Evolutionary conservation across 2,329 filamentous ascomycete species (phyloP).

Genomic region (Claviceps humidiphila): DNA sequence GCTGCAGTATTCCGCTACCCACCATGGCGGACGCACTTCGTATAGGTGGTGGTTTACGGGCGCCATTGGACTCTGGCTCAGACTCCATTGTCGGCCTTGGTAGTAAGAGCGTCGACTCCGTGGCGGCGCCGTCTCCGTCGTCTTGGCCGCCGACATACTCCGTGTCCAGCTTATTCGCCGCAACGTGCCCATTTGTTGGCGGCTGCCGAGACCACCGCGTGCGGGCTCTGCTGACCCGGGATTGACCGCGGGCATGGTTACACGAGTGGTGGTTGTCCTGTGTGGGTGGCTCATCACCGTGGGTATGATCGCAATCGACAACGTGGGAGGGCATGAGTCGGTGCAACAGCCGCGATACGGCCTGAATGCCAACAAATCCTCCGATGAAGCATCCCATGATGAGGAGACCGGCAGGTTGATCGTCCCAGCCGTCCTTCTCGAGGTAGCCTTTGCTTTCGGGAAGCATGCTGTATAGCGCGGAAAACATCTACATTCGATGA

Average conservation of each 20-base stretch:
- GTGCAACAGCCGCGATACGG: slow-evolving; percentile 59
- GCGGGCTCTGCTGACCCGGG: slow-evolving; percentile 19
- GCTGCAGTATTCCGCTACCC: slow-evolving; percentile 18
- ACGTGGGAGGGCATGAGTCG: slow-evolving; percentile 64
- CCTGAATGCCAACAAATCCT: slow-evolving; percentile 64
- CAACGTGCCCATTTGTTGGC: slow-evolving; percentile 10
- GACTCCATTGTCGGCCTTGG: neutral
- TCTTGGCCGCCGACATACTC: slow-evolving; percentile 5
- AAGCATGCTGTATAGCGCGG: slow-evolving; percentile 83
- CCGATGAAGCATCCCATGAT: slow-evolving; percentile 57
- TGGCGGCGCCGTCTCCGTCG: slow-evolving; percentile 7
- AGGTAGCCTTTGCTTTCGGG: slow-evolving; percentile 75
- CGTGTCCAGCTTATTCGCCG: neutral
- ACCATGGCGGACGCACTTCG: slow-evolving; percentile 15
- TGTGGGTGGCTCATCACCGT: slow-evolving; percentile 37
- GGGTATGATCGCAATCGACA: slow-evolving; percentile 66
- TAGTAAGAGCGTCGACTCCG: slow-evolving; percentile 36
- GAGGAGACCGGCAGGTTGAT: slow-evolving; percentile 53
- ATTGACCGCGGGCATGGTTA: slow-evolving; percentile 14
- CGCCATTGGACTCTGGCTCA: slow-evolving; percentile 15
- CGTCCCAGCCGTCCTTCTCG: slow-evolving; percentile 49
- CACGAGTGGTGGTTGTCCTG: slow-evolving; percentile 15
- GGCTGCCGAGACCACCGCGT: slow-evolving; percentile 15
- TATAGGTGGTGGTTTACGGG: slow-evolving; percentile 12
- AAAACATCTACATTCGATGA: slow-evolving; percentile 55